Evolutionary conservation across 2,329 filamentous ascomycete species (phyloP), one percentile per base, ranked within the genome.

Genomic region (Plectosphaerella plurivora): DNA sequence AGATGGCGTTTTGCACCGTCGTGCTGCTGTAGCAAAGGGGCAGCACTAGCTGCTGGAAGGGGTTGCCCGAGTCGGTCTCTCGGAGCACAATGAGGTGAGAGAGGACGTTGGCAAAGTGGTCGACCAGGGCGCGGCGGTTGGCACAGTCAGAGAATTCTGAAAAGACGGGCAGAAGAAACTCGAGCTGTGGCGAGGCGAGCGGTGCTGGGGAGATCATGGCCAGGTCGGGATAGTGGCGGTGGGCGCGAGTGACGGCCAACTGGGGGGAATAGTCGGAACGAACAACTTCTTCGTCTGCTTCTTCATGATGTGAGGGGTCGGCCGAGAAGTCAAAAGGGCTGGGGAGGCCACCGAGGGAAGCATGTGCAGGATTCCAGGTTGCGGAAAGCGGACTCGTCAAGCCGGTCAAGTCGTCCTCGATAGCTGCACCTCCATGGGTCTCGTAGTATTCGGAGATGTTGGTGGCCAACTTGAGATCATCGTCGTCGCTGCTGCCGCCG

Each of bases 1-100:
- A 91, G 54, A 97, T 87, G 10, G 91, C 90, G 63, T 94, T 90
- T 66, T 89, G 88, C 4, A 96, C 77, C 1, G 81, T 77, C 0
- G 72, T 71, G 60, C 79, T 82, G 44, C 64, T 71, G 47, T 77
- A 72, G 3, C 79, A 81, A 39, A 86, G 69, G 2, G 83, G 83
- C n/a, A 86, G 67, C 9, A 86, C 78, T 14, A 85, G 70, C 59
- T 84, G 80, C 57, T 83, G 79, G 60, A 86, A 86, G 0, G 82
- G 81, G 55, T 86, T 86, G 18, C 80, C 81, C 4, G 73, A 73
- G 57, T 86, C 82, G 1, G 55, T 57, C 62, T 86, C 82, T 33
- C 81, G 74, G 57, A 86, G 81, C 18, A 86, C 83, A 44, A 86
- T 83, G n/a, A 85, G 70, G 63, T 84, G 83, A 0, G 82, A 84